Conservation (phyloP, 1,284 basidiomycete genomes). For the Marasmius sp. region DNA sequence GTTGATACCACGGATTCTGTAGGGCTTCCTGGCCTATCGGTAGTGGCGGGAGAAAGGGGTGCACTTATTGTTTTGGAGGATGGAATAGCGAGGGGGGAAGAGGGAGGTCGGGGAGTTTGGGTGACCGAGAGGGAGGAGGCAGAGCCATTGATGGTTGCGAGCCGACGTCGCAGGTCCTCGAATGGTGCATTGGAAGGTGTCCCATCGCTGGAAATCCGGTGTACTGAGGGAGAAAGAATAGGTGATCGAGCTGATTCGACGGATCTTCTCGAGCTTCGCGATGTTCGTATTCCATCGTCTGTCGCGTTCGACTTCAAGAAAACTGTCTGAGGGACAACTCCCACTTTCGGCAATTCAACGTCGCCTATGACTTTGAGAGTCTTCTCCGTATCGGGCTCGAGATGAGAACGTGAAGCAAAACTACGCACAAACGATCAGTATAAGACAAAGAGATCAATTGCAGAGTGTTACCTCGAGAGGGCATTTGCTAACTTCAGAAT, state of each 20-base stretch:
- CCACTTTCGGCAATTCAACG: conserved; percentile 78
- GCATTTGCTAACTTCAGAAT: conserved; percentile 82
- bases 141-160: conserved; percentile 71
- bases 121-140: conserved; percentile 55
- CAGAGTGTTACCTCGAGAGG: conserved; percentile 37
- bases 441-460: not conserved
- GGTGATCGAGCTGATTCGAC: conserved; percentile 40
- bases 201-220: conserved; percentile 47
- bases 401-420: conserved; percentile 59
- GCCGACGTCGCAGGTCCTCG: conserved; percentile 71
- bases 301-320: conserved; percentile 72
- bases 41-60: conserved; percentile 23
- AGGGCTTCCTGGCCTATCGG: conserved; percentile 66
- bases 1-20: conserved; percentile 73
- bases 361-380: conserved; percentile 66
- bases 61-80: not conserved
- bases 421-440: conserved; percentile 31
- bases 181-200: conserved; percentile 48
- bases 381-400: conserved; percentile 63
- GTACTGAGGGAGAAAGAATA: conserved; percentile 40
- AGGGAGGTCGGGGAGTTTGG: conserved; percentile 30
- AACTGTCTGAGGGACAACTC: conserved; percentile 93
- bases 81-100: not conserved
- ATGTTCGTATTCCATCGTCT: conserved; percentile 37
- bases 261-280: conserved; percentile 36